phyloP scores from a whole-genome alignment of 2,329 filamentous ascomycete species.

The Diaporthe capsici region DNA sequence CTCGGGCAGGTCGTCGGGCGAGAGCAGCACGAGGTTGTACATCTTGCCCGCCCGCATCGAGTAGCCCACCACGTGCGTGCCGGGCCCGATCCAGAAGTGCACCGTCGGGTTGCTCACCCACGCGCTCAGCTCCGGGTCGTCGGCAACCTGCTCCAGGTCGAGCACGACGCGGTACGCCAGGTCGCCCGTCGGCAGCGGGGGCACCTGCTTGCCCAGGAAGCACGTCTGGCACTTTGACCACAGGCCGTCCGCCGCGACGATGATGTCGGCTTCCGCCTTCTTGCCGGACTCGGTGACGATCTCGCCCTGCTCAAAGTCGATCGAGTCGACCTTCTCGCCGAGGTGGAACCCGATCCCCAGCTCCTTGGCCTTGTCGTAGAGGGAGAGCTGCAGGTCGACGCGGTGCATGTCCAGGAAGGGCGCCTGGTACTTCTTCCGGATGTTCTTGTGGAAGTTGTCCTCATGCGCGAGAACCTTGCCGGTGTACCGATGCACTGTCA shows the following conservation, averaged over 20 bases:
- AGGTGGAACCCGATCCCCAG: conserved; percentile 67
- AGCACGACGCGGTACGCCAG: conserved; percentile 76
- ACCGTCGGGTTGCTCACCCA: conserved; percentile 67
- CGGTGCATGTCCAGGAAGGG: conserved; percentile 64
- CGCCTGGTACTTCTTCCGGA: conserved; percentile 46
- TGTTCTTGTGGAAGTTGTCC: conserved; percentile 45
- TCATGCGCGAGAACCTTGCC: conserved; percentile 49
- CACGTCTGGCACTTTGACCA: conserved; percentile 70
- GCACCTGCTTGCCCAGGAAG: conserved; percentile 60
- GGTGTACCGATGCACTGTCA: conserved; percentile 49
- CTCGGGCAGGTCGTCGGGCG: conserved; percentile 68
- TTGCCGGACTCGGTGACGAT: conserved; percentile 56
- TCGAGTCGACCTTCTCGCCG: conserved; percentile 59
- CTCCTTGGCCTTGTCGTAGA: conserved; percentile 64
- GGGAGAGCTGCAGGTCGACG: conserved; percentile 70
- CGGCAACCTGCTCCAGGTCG: conserved; percentile 62
- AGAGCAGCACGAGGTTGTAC: conserved; percentile 77
- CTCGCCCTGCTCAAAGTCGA: conserved; percentile 63
- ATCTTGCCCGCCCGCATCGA: conserved; percentile 70
- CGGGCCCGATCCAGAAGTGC: conserved; percentile 76
- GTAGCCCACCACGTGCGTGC: conserved; percentile 74
- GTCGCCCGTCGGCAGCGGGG: conserved; percentile 72
- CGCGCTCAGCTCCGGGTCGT: conserved; percentile 62
- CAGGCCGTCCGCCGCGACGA: conserved; percentile 75
- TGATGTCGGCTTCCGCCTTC: conserved; percentile 63